Percentiles rank a stretch among this genome's conserved stretches.
These are phyloP conservation scores for Oryza glaberrima DNA, from an alignment of 176 grass and related monocot genomes.

Conservation along the genomic window DNA sequence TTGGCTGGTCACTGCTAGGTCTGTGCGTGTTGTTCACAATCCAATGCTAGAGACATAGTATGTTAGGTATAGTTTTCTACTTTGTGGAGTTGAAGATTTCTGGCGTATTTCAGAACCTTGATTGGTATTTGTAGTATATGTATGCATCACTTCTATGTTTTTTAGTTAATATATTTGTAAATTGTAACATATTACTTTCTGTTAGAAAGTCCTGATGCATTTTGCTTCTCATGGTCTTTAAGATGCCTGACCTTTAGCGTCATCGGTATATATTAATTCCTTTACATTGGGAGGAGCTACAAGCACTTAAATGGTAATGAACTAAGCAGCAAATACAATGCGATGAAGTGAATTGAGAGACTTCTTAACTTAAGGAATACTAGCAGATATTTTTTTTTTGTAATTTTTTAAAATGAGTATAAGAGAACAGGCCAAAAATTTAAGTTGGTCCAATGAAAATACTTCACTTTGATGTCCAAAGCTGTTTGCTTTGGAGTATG, in stretches of 20 bases:
- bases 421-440: background rate
- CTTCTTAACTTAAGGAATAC: background rate
- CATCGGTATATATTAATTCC: background rate
- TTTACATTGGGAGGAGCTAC: conserved; percentile 10
- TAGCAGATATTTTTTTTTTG: background rate
- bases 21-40: background rate
- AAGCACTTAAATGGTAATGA: background rate
- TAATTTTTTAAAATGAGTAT: background rate
- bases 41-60: background rate
- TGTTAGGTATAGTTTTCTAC: conserved; percentile 17
- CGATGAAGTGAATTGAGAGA: background rate
- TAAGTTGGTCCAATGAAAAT: background rate
- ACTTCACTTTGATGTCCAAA: conserved; percentile 7
- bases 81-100: background rate
- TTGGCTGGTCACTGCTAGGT: background rate
- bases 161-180: background rate
- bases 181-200: background rate
- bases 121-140: background rate
- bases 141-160: background rate
- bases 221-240: background rate
- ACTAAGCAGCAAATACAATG: background rate
- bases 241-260: conserved; percentile 22
- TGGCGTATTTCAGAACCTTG: conserved; percentile 8
- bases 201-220: background rate
- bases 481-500: background rate